phyloP scores from a whole-genome alignment of 176 grass and related monocot species.

The Triticum urartu region DNA sequence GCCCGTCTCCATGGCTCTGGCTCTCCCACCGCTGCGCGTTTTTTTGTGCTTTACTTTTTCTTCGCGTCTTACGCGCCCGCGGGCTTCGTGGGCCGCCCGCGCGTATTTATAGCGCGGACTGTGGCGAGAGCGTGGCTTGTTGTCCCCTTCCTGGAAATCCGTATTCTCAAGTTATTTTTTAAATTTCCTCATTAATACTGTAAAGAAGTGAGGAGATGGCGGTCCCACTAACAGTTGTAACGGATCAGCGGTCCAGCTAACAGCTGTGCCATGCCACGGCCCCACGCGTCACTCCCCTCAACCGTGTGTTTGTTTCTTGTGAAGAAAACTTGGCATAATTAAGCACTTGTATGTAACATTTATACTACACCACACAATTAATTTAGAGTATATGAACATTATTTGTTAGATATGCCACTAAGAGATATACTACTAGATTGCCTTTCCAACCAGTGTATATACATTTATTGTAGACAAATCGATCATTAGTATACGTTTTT shows the following conservation, averaged over 20 bases:
- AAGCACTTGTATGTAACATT: too few relatives aligned
- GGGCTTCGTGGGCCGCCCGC: not conserved
- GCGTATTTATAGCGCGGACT: slow-evolving; percentile 35
- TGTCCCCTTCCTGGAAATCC: slow-evolving; percentile 9
- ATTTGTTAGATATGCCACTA: too few relatives aligned
- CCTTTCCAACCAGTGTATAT: too few relatives aligned
- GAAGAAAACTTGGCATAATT: too few relatives aligned
- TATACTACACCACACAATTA: too few relatives aligned
- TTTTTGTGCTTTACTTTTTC: not conserved
- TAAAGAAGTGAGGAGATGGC: not conserved
- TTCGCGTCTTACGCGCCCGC: slow-evolving; percentile 19
- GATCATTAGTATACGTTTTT: too few relatives aligned
- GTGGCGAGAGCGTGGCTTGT: not conserved
- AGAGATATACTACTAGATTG: too few relatives aligned
- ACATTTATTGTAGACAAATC: too few relatives aligned
- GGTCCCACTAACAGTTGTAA: not conserved
- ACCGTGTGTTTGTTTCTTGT: too few relatives aligned
- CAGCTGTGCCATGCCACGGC: not conserved
- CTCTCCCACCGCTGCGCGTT: not conserved
- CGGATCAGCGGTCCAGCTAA: not conserved
- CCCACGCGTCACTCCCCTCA: not conserved
- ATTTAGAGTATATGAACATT: too few relatives aligned
- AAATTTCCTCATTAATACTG: too few relatives aligned
- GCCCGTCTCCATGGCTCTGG: not conserved
- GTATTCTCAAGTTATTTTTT: not conserved